Evolutionary conservation across 2,329 filamentous ascomycete species (phyloP), one percentile per base, ranked within the genome.

Genomic region (Pseudonectria foliicola): DNA sequence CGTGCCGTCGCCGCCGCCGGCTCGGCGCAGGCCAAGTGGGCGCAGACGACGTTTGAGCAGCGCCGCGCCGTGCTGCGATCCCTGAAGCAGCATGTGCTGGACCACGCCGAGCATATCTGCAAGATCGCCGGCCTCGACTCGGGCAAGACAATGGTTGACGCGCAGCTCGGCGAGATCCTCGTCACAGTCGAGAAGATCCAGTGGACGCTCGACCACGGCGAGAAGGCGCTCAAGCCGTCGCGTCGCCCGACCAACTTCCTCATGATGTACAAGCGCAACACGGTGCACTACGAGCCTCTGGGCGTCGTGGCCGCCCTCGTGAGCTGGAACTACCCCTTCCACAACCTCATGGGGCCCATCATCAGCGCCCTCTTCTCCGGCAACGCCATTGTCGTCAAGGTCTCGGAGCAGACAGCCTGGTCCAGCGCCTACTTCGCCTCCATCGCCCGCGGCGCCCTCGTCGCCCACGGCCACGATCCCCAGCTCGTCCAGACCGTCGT

Each of bases 241-340:
- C 68, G 68, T 31, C 73, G 92, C 34, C 87, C 89, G 5, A 94
- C 88, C 1, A 95, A 93, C 60, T 70, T 95, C 29, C 73, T 98
- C 44, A 93, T 98, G 87, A 77, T 80, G 63, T 95, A 96, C 65
- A 98, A 98, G 72, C 79, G 76, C 58, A 95, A 95, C 56, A 82
- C 80, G 43, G 88, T 98, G 18, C 68, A 75, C 32, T 98, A 94
- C 61, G 89, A 98, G 62, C 90, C 92, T 11, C 68, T 96, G 13
- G 92, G 92, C 12, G 87, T 98, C 25, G 85, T 98, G 6, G 82
- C 87, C 10, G 90, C 92, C 13, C 82, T 90, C 34, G 87, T 98
- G 28, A 92, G 85, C 56, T 98, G 92, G 92, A 98, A 98, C 67
- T 96, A 88, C 57, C 80, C 86, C 29, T 94, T 96, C 62, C 92